These are phyloP conservation scores for Yamadazyma olivae DNA, from an alignment of 805 yeast species.

Conservation along the genomic window DNA sequence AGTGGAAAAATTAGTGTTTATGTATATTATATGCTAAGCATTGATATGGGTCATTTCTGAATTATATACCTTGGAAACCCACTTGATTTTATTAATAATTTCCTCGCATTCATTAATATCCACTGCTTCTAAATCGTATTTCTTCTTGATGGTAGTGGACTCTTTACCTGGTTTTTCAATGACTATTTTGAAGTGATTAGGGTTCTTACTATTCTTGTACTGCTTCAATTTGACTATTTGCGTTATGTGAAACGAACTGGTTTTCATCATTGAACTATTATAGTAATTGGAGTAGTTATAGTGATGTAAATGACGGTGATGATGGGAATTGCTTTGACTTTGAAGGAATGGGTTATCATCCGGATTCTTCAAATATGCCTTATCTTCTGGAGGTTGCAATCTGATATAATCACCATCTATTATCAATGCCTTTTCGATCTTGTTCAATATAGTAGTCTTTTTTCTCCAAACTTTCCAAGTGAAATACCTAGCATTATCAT, in stretches of 20 bases:
- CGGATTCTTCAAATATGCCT: conserved; percentile 37
- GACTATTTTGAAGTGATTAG: conserved; percentile 77
- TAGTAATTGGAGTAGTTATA: conserved; percentile 39
- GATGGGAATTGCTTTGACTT: conserved; percentile 19
- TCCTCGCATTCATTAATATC: conserved; percentile 61
- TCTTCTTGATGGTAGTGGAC: conserved; percentile 54
- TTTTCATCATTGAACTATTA: conserved; percentile 73
- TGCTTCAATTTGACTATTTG: conserved; percentile 76
- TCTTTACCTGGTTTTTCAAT: conserved; percentile 39
- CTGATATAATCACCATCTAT: conserved; percentile 94
- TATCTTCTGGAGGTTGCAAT: conserved; percentile 80
- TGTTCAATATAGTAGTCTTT: conserved; percentile 75
- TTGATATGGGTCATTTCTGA: conserved; percentile 10
- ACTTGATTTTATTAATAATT: conserved; percentile 67
- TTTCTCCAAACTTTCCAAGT: conserved; percentile 88
- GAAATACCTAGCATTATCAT: conserved; percentile 58
- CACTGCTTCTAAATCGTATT: conserved; percentile 83
- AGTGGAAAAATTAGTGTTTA: too few relatives aligned
- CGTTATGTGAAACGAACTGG: conserved; percentile 80
- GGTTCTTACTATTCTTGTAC: conserved; percentile 58
- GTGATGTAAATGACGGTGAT: conserved; percentile 37
- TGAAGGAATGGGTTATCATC: conserved; percentile 29
- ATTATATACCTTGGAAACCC: conserved; percentile 53
- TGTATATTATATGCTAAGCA: background rate
- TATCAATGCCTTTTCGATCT: conserved; percentile 79